Conservation (phyloP, 169 alveolate genomes). For the Plasmodium ovale region DNA sequence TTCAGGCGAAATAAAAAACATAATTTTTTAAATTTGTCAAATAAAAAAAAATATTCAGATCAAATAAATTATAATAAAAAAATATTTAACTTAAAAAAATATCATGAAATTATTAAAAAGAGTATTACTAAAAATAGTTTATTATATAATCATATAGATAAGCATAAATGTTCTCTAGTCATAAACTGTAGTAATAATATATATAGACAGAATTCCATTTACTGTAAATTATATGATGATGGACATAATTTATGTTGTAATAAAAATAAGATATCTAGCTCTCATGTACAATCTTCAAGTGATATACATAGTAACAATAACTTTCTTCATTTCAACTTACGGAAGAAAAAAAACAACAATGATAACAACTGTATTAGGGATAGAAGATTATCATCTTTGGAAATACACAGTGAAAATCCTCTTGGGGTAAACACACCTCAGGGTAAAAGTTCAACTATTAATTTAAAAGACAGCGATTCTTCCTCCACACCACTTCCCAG, state of each 20-base stretch:
- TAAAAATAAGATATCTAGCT: slow-evolving; percentile 11
- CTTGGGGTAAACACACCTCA: too few relatives aligned
- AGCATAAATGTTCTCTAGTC: slow-evolving; percentile 15
- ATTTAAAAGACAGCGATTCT: too few relatives aligned
- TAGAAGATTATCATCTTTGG: too few relatives aligned
- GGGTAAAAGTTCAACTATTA: too few relatives aligned
- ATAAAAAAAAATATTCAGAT: slow-evolving; percentile 57
- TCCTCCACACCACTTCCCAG: too few relatives aligned
- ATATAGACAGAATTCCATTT: not conserved
- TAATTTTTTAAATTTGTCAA: slow-evolving; percentile 30
- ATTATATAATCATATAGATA: slow-evolving; percentile 14
- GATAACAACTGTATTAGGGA: not conserved
- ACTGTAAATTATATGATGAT: slow-evolving; percentile 6
- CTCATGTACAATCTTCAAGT: slow-evolving; percentile 10
- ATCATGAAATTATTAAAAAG: slow-evolving; percentile 34
- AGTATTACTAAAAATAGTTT: slow-evolving; percentile 20
- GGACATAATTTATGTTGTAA: too few relatives aligned
- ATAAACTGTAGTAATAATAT: not conserved
- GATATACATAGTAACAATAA: slow-evolving; percentile 22
- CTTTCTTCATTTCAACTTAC: slow-evolving; percentile 6
- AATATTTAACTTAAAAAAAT: slow-evolving; percentile 40
- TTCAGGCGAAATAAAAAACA: slow-evolving; percentile 34
- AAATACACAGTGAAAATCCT: too few relatives aligned
- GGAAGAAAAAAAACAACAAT: not conserved
- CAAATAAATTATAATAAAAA: slow-evolving; percentile 34